These are phyloP conservation scores for Rosa lucieae DNA, from an alignment of 306 rosid species.

Conservation along the genomic window DNA sequence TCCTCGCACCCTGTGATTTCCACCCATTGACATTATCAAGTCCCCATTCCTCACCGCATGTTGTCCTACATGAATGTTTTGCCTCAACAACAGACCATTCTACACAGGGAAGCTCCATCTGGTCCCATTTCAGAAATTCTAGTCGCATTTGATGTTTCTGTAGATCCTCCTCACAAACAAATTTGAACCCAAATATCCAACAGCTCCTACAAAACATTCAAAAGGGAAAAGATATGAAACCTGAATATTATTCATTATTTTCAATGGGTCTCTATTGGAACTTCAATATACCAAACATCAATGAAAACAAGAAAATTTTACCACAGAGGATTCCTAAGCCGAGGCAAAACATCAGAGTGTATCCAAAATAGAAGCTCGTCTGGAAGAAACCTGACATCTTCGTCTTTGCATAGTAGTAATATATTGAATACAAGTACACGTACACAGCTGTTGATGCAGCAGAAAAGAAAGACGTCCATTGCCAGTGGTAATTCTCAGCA, in stretches of 20 bases:
- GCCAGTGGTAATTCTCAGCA: conserved; percentile 99
- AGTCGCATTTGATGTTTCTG: conserved; percentile 98
- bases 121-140: conserved; percentile 44
- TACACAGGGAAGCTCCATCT: conserved; percentile 41
- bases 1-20: conserved; percentile 52
- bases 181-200: conserved; percentile 93
- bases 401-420: conserved; percentile 96
- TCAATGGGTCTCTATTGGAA: not conserved
- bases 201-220: conserved; percentile 69
- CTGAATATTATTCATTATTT: not conserved
- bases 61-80: conserved; percentile 45
- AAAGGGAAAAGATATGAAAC: conserved; percentile 12
- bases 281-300: not conserved
- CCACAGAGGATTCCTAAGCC: conserved; percentile 98
- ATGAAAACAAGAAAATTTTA: conserved; percentile 39
- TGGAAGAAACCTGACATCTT: conserved; percentile 99
- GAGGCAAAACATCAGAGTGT: conserved; percentile 97
- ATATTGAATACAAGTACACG: conserved; percentile 87
- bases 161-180: conserved; percentile 98
- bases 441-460: conserved; percentile 98
- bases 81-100: conserved; percentile 28
- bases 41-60: conserved; percentile 43
- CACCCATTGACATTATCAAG: conserved; percentile 39
- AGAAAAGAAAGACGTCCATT: conserved; percentile 99
- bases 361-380: conserved; percentile 98